Conservation (phyloP, 192 early-diverging fungal species). For the Podila minutissima region DNA sequence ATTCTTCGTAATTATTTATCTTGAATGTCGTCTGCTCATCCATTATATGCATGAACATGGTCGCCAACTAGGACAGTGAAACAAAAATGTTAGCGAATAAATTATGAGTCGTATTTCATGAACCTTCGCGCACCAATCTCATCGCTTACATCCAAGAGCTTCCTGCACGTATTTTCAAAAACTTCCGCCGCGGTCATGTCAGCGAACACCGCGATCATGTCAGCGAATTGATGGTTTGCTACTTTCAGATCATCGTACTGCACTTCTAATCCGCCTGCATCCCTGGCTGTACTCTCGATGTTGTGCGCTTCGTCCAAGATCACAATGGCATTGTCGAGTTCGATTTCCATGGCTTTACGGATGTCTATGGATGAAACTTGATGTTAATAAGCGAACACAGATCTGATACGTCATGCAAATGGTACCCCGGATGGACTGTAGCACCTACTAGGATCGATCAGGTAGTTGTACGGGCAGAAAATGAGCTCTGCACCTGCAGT, state of each 20-base stretch:
- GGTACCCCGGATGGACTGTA: too few species aligned
- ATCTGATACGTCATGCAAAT: not conserved
- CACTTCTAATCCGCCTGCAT: constrained; percentile 27
- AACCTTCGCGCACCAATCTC: too few species aligned
- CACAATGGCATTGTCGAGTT: constrained; percentile 63
- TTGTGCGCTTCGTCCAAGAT: constrained; percentile 74
- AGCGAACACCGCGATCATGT: constrained; percentile 16
- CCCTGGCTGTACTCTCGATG: constrained; percentile 44
- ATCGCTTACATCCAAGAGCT: constrained; percentile 11
- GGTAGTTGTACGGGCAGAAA: constrained; percentile 74
- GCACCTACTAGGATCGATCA: constrained; percentile 59
- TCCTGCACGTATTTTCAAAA: constrained; percentile 1
- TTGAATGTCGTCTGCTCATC: constrained; percentile 16
- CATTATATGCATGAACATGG: constrained; percentile 9
- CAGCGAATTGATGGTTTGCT: constrained; percentile 2
- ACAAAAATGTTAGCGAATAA: too few species aligned
- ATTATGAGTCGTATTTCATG: too few species aligned
- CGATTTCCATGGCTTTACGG: constrained; percentile 62
- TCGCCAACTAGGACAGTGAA: constrained; percentile 3
- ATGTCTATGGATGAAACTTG: constrained; percentile 15
- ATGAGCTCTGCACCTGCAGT: constrained; percentile 61
- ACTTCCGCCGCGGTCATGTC: constrained; percentile 6
- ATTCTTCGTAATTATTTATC: constrained; percentile 17
- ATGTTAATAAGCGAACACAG: not conserved
- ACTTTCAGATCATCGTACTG: constrained; percentile 4